A percentile compares a stretch with the other conserved stretches of the same genome.
Conservation (phyloP, 192 early-diverging fungal species). For the Phlyctochytrium bullatum region DNA sequence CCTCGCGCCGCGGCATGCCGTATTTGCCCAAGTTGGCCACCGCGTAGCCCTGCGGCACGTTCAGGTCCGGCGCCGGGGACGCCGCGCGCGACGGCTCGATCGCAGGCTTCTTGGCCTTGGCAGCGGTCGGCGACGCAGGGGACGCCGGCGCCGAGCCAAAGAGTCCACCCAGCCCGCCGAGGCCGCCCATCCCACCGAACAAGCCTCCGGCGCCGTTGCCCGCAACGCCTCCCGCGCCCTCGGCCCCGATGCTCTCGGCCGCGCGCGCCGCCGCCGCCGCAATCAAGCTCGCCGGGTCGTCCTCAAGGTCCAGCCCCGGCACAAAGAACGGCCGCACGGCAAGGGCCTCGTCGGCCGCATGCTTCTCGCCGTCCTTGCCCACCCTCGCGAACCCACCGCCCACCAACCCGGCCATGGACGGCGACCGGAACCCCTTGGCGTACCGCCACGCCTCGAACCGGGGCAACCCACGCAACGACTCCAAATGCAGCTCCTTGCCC, state of each 20-base stretch:
- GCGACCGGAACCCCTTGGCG: no score
- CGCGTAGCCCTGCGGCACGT: not conserved
- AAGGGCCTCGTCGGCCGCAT: no score
- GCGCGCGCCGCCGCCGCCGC: not conserved
- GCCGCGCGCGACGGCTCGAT: not conserved
- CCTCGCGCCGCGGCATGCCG: not conserved
- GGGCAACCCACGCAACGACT: not conserved
- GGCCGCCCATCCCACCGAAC: not conserved
- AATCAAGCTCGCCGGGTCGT: not conserved
- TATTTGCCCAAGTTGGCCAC: not conserved
- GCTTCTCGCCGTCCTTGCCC: not conserved
- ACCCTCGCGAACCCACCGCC: not conserved
- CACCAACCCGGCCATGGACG: not conserved
- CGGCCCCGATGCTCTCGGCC: not conserved
- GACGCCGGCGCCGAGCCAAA: no score
- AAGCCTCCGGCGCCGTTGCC: not conserved
- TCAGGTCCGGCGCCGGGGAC: not conserved
- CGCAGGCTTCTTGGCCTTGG: not conserved
- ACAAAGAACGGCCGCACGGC: not conserved
- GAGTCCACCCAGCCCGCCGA: not conserved
- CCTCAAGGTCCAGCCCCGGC: not conserved
- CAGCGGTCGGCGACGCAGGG: no score
- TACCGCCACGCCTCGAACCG: no score
- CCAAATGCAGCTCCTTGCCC: no score
- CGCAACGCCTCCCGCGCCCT: not conserved